Evolutionary conservation across 2,329 filamentous ascomycete genomes (phyloP), one percentile per base, ranked within the genome.

Genomic region (Clonostachys rhizophaga): DNA sequence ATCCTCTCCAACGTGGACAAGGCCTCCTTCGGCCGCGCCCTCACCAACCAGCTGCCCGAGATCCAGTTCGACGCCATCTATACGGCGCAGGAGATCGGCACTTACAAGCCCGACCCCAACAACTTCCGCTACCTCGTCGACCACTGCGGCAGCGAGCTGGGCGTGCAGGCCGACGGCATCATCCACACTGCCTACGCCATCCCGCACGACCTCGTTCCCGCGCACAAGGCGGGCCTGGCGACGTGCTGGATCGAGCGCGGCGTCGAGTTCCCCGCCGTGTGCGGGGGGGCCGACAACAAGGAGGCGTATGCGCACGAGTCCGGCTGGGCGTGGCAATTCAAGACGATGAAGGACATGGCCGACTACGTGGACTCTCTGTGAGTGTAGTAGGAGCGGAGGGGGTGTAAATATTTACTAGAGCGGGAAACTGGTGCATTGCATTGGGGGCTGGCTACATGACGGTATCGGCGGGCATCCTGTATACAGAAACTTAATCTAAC

Each of bases 61-160:
- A 71, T 78, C 4, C 43, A 42, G 9, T 74, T 89, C 56, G 84
- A 87, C 55, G 74, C 75, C 12, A 69, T 87, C 20, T 81, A 86
- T 62, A 89, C 85, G 3, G 87, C 87, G 2, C 71, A 90, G 63
- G 78, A 86, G 41, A 80, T 90, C 46, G 85, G 87, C 2, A 74
- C 70, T 7, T 91, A 90, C 62, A 91, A 91, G 68, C 87, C 87
- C 0, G 67, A 78, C 50, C 59, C 65, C 36, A 60, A 61, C 30
- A 89, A 89, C 56, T 91, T 91, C 53, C 70, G 78, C 47, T 85
- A 86, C 57, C 67, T 90, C 64, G 67, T 89, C 13, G 59, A 63
- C 13, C 69, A 75, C 34, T 74, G 79, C 16, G 51, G 75, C 55
- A 55, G 62, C 4, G 74, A 80, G 6, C 76, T 86, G 45, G 81